Evolutionary conservation across 23 red algal genomes (phyloP).

Genomic region (Cyanidiococcus yangmingshanensis): DNA sequence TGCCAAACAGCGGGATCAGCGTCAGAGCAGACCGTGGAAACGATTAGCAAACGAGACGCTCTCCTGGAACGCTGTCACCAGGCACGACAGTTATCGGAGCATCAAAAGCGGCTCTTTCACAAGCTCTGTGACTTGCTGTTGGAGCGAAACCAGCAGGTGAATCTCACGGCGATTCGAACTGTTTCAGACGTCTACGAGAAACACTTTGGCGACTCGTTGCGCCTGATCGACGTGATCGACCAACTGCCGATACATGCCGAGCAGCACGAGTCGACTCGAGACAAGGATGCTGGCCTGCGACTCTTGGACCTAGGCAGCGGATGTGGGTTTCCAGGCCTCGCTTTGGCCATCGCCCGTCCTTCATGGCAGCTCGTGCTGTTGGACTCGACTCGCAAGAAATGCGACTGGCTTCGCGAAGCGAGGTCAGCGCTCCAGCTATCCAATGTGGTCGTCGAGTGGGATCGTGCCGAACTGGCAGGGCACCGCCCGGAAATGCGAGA

Average conservation of each 20-base stretch:
- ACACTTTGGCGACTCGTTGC: background rate
- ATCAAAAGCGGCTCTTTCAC: background rate
- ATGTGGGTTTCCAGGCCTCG: conserved; percentile 71
- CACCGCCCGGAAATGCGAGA: conserved; percentile 13
- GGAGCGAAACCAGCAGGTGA: background rate
- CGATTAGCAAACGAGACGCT: background rate
- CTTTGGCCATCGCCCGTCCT: conserved; percentile 60
- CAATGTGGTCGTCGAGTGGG: conserved; percentile 57
- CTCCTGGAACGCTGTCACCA: background rate
- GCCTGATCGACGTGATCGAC: background rate
- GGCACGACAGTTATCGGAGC: background rate
- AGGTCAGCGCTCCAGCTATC: conserved; percentile 32
- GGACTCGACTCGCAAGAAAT: conserved; percentile 67
- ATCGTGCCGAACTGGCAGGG: conserved; percentile 46
- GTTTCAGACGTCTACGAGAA: background rate
- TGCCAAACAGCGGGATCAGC: no score
- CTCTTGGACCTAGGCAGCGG: conserved; percentile 77
- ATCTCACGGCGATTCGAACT: conserved; percentile 5
- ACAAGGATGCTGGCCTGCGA: background rate
- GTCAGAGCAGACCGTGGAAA: no score
- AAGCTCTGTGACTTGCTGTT: conserved; percentile 9
- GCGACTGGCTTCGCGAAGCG: conserved; percentile 30
- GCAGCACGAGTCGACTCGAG: background rate
- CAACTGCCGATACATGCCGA: background rate
- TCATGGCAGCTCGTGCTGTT: conserved; percentile 43